Evolutionary conservation across 2,329 filamentous ascomycete species (phyloP), one percentile per base, ranked within the genome.

Genomic region (Xylaria sp.): DNA sequence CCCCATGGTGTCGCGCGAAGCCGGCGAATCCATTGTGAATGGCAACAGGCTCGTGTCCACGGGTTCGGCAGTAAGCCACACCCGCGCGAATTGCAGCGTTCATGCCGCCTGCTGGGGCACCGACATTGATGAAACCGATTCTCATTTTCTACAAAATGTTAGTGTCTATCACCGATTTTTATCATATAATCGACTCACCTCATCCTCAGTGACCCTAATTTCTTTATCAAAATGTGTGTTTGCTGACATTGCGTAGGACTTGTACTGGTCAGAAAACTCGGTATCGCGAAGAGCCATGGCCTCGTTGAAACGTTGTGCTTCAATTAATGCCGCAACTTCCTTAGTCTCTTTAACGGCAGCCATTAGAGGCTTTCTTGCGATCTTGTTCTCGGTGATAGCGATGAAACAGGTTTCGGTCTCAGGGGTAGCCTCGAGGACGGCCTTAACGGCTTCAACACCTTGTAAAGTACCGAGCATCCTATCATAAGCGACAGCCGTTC

Each of bases 1-100:
- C 95, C 39, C 85, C 91, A 79, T 98, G 94, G 81, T 99, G 96
- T 56, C 96, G 90, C 63, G 94, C 92, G 66, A 99, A 90, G 18
- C 96, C 96, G 39, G 96, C 94, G 81, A 99, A 99, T 31, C 96
- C 96, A 77, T 99, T 99, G 83, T 98, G 93, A 65, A 99, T 94
- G 20, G 94, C 95, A 76, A 98, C 81, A 3, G 96, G 93, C 62
- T 93, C 94, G 80, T 99, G 96, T n/a, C 96, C 96, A 68, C 94
- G 90, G 54, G 92, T 92, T 67, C 97, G 81, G 80, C 94, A 98
- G 84, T 98, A 98, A 39, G 94, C 94, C 20, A 98, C 94, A 15
- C 93, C 95, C 36, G 94, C 95, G 74, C 96, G 90, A 23, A 97
- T 96, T 51, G 96, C 96, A 33, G 95, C 94, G 82, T 99, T 99